Base-by-base conservation (phyloP, 139 green algal species). In the Marvania coccoides region DNA sequence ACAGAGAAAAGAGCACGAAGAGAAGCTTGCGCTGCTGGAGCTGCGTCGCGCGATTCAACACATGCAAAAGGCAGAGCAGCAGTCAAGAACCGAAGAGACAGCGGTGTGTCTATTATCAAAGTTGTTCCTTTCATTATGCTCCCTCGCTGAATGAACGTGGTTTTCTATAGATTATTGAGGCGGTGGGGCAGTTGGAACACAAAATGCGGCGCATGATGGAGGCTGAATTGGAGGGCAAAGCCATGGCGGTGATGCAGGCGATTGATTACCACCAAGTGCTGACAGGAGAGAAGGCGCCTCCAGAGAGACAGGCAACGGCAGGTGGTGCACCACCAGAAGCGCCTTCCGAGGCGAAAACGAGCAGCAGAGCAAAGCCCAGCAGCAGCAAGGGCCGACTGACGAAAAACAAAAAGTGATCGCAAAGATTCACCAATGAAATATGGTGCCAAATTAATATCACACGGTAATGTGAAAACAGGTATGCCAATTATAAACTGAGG, bases 41-140 rank as follows among this genome's bases (percentile, higher is more conserved):
- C 57, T 71, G 58, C 69, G 69, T 4, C 30, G 33, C 9, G 47
- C 68, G 19, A 31, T 74, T 39, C 28, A 67, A 36, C 26, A 29
- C 9, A 36, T 74, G 58, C 59, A 74, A 47, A n/a, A 42, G 4
- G 29, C 69, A 28, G 37, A 65, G n/a, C 34, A n/a, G 3, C 13
- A 26, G 19, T 28, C 58, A 0, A 56, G 33, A 65, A 15, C 23
- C 14, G 5, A 54, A 28, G 59, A 67, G 13, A 12, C 47, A 42
- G 35, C 5, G 59, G 59, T 67, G 29, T 10, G 59, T 35, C 19
- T 51, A 19, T 19, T 19, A 28, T 51, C 19, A 51, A 19, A 51
- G 42, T 51, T 51, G 19, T 51, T 51, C 42, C 19, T 19, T 19
- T 51, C 42, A 51, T 51, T 51, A 28, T 51, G 19, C 42, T 28